A percentile compares a stretch with the other conserved stretches of the same genome.
Conservation (phyloP, 352 stramenopile genomes). For the Pythium diclinum region DNA sequence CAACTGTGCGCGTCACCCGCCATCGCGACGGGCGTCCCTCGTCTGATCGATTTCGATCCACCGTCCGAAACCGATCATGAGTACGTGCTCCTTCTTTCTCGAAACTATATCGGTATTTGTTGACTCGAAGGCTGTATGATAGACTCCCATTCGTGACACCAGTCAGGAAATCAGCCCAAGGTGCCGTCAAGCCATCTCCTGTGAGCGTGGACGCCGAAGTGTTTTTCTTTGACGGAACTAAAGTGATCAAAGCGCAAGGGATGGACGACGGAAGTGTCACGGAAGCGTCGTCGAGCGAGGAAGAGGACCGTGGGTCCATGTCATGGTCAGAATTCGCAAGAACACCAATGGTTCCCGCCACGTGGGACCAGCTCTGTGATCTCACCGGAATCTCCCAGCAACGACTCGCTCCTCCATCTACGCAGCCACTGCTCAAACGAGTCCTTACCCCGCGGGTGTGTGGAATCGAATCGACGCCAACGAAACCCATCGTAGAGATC, state of each 20-base stretch:
- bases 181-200: background rate
- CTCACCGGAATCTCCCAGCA: background rate
- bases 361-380: conserved; percentile 24
- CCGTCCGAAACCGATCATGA: background rate
- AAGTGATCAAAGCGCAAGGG: conserved; percentile 20
- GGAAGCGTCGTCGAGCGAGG: conserved; percentile 19
- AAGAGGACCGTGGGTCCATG: conserved; percentile 12
- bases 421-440: background rate
- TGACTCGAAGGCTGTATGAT: background rate
- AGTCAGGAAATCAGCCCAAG: background rate
- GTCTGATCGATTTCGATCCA: conserved; percentile 14
- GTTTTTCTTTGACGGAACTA: conserved; percentile 42
- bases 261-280: conserved; percentile 17
- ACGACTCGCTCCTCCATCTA: background rate
- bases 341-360: background rate
- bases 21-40: background rate
- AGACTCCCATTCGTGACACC: background rate
- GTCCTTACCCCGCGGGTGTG: background rate
- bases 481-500: conserved; percentile 33
- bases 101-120: background rate
- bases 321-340: conserved; percentile 5
- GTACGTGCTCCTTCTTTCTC: background rate
- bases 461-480: background rate
- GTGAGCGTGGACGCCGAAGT: conserved; percentile 22
- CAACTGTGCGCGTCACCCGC: background rate